Percentiles rank a stretch among this genome's conserved stretches.
Conservation (phyloP, 2,329 filamentous ascomycete genomes). For the Trichoderma cornu-damae region DNA sequence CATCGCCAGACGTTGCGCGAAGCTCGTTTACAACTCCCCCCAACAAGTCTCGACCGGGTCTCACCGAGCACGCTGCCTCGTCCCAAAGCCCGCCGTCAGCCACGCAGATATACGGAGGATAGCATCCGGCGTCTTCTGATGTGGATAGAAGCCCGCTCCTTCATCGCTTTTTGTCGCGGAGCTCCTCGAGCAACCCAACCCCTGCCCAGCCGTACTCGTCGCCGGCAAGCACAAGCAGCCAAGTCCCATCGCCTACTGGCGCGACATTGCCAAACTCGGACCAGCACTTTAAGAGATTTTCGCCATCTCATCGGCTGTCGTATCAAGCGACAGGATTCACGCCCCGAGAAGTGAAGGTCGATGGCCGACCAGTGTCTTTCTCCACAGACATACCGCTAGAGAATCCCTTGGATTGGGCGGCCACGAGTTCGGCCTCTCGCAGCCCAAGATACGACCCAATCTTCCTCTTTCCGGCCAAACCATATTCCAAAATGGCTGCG, state of each 20-base stretch:
- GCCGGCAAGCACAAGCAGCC: neutral
- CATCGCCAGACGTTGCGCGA: neutral
- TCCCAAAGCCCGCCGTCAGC: neutral
- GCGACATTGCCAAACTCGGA: constrained; percentile 10
- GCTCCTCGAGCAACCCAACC: constrained; percentile 1
- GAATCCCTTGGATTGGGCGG: constrained; percentile 5
- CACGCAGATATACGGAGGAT: constrained; percentile 15
- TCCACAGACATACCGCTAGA: neutral
- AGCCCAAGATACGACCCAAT: neutral
- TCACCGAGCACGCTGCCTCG: neutral
- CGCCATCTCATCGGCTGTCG: neutral
- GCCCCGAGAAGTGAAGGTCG: neutral
- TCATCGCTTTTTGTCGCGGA: constrained; percentile 4
- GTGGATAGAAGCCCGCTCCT: constrained; percentile 10
- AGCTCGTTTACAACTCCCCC: neutral
- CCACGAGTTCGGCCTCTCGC: neutral
- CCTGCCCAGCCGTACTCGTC: neutral
- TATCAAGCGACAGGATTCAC: neutral
- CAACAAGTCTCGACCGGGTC: neutral
- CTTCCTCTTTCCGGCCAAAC: neutral
- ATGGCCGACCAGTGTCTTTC: constrained; percentile 6
- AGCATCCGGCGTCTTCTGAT: constrained; percentile 15
- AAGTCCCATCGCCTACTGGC: neutral
- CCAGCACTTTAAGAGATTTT: constrained; percentile 1
- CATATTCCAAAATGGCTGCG: constrained; percentile 1